phyloP scores from a whole-genome alignment of 345 rosid genomes.

The Kernera saxatilis region DNA sequence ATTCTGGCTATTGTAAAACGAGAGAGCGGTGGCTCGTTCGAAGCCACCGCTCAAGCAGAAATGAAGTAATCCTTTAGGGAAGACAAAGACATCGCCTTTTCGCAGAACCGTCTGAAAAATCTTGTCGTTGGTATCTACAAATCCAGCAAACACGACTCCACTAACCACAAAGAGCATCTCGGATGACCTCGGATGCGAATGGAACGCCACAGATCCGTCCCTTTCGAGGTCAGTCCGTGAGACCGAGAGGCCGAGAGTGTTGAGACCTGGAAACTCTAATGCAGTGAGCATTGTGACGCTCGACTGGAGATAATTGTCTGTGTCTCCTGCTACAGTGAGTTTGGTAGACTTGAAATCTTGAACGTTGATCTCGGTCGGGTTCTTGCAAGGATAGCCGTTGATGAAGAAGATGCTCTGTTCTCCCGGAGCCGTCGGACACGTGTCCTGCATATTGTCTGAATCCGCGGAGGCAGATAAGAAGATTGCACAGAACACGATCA shows the following conservation, averaged over 20 bases:
- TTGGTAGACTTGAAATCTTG: conserved; percentile 65
- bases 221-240: conserved; percentile 63
- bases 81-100: conserved; percentile 63
- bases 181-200: conserved; percentile 75
- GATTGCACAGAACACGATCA: conserved; percentile 21
- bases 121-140: conserved; percentile 47
- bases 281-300: conserved; percentile 48
- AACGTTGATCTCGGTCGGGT: conserved; percentile 36
- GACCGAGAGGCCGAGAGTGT: conserved; percentile 72
- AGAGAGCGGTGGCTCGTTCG: conserved; percentile 41
- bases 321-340: conserved; percentile 49
- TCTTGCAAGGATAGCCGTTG: conserved; percentile 80
- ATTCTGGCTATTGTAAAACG: conserved; percentile 74
- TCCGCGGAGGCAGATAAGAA: conserved; percentile 35
- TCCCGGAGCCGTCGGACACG: conserved; percentile 52
- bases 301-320: conserved; percentile 47
- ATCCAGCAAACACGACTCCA: conserved; percentile 65
- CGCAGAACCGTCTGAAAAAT: conserved; percentile 43
- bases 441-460: conserved; percentile 51
- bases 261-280: conserved; percentile 67
- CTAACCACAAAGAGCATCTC: conserved; percentile 53
- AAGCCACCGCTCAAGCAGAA: conserved; percentile 54
- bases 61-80: conserved; percentile 70
- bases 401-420: conserved; percentile 36
- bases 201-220: conserved; percentile 56